Evolutionary conservation across 345 rosid species (phyloP), one percentile per base, ranked within the genome.

Genomic region (Alliaria petiolata): DNA sequence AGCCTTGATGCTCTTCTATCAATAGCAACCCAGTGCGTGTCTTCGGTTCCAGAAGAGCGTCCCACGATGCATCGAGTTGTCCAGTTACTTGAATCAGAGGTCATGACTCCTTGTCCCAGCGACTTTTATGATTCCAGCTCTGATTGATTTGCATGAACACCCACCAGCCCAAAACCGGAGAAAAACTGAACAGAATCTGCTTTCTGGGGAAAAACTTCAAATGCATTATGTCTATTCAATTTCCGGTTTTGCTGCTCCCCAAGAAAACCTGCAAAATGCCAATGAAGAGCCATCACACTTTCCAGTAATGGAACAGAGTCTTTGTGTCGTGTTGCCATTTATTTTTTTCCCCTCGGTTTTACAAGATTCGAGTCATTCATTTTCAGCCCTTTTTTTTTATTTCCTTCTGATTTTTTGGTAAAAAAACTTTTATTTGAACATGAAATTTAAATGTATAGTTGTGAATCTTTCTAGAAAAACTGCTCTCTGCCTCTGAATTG

Each of bases 21-120:
- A 8, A 82, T 95, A 69, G 97, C 97, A 49, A 86, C 77, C 60
- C 91, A 85, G 16, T 95, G 99, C 17, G 88, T 91, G 33, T 87
- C 91, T 67, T 82, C 95, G 0, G 78, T 60, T 74, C 91, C 99
- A 5, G 95, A 91, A 56, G 96, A 91, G 61, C 84, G 99, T 43
- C 99, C 96, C 54, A 88, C 92, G 72, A 95, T 91, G 98, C 99
- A 95, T 81, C 83, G 96, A 77, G 96, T 95, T 57, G 88, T 91
- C 31, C 99, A 95, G 69, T 74, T 88, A 62, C 93, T 95, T 11
- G 98, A 91, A 79, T 89, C 99, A 22, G 99, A 89, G 73, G 96
- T 91, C 62, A 91, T 91, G 98, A 91, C 97, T 71, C 99, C 99
- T 34, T 95, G 96, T 81, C 99, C 98, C 9, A 95, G 99, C 61